Evolutionary conservation across 768 basidiomycete species (phyloP).

Genomic region (Collybia nuda): DNA sequence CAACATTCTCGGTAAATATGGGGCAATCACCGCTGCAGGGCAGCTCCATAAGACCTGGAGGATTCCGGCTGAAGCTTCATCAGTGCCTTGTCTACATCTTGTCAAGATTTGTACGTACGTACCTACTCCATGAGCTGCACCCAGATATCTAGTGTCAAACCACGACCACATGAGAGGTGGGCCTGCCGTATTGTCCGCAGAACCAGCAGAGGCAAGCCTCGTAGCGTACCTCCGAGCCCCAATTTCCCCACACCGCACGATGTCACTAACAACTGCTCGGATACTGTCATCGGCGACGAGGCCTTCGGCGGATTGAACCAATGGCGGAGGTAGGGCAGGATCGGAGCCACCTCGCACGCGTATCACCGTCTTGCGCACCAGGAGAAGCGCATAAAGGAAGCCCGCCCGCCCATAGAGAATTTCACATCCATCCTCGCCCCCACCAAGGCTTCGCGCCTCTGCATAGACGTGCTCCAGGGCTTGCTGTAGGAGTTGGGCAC

Average conservation of each 20-base stretch:
- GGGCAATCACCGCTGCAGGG: slow-evolving; percentile 32
- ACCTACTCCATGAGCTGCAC: slow-evolving; percentile 55
- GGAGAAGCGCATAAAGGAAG: slow-evolving; percentile 50
- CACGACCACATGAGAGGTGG: slow-evolving; percentile 61
- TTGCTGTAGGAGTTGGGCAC: slow-evolving; percentile 21
- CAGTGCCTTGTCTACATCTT: neutral
- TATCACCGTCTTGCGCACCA: slow-evolving; percentile 31
- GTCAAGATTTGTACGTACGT: neutral
- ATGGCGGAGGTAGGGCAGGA: neutral
- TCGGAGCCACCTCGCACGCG: neutral
- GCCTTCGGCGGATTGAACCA: slow-evolving; percentile 10
- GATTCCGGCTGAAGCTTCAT: slow-evolving; percentile 43
- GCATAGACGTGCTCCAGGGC: slow-evolving; percentile 14
- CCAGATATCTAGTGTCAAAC: slow-evolving; percentile 56
- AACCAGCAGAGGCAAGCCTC: slow-evolving; percentile 20
- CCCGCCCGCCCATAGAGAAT: slow-evolving; percentile 61
- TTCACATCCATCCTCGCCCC: slow-evolving; percentile 44
- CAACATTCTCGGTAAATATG: slow-evolving; percentile 40
- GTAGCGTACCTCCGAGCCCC: slow-evolving; percentile 34
- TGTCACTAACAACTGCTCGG: slow-evolving; percentile 38
- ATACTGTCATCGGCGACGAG: slow-evolving; percentile 36
- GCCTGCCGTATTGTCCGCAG: neutral
- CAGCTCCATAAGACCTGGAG: slow-evolving; percentile 48
- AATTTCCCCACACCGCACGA: slow-evolving; percentile 41
- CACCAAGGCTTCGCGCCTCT: neutral